phyloP scores from a whole-genome alignment of 2,329 filamentous ascomycete genomes.

The Conoideocrella luteorostrata region DNA sequence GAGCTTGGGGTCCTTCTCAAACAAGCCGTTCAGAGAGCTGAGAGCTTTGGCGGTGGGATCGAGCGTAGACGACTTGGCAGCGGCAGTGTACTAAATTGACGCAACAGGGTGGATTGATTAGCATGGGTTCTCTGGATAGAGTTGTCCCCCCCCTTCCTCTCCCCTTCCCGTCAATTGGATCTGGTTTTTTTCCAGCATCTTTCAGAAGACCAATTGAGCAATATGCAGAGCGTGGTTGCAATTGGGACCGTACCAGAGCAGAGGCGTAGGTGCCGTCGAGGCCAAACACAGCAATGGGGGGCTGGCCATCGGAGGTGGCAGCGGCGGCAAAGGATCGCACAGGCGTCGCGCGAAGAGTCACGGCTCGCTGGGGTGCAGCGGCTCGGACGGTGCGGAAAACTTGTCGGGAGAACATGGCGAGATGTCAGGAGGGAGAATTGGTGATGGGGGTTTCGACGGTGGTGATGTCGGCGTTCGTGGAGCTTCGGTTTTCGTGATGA shows the following conservation, averaged over 20 bases:
- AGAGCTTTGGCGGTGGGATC: conserved; percentile 81
- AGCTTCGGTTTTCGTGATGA: conserved; percentile 24
- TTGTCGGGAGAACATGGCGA: conserved; percentile 55
- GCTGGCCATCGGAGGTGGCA: conserved; percentile 62
- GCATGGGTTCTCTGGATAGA: background rate
- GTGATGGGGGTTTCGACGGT: conserved; percentile 19
- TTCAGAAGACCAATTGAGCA: background rate
- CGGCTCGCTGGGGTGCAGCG: conserved; percentile 54
- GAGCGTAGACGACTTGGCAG: conserved; percentile 78
- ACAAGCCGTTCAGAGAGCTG: conserved; percentile 59
- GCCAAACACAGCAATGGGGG: conserved; percentile 87
- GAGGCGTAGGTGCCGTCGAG: conserved; percentile 97
- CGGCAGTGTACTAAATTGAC: conserved; percentile 80
- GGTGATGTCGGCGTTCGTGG: conserved; percentile 19
- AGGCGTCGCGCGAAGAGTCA: conserved; percentile 38
- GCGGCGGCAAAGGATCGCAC: conserved; percentile 81
- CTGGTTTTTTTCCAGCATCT: background rate
- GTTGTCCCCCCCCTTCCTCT: too few species aligned
- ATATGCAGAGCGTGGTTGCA: conserved; percentile 8
- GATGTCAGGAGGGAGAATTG: conserved; percentile 9
- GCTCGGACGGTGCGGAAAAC: conserved; percentile 49
- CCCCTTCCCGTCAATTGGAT: background rate
- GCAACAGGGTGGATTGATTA: conserved; percentile 9
- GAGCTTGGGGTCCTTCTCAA: conserved; percentile 82
- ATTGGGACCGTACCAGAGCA: conserved; percentile 73